Base-by-base conservation (phyloP, 495 filamentous ascomycete species). In the Cenococcum geophilum region DNA sequence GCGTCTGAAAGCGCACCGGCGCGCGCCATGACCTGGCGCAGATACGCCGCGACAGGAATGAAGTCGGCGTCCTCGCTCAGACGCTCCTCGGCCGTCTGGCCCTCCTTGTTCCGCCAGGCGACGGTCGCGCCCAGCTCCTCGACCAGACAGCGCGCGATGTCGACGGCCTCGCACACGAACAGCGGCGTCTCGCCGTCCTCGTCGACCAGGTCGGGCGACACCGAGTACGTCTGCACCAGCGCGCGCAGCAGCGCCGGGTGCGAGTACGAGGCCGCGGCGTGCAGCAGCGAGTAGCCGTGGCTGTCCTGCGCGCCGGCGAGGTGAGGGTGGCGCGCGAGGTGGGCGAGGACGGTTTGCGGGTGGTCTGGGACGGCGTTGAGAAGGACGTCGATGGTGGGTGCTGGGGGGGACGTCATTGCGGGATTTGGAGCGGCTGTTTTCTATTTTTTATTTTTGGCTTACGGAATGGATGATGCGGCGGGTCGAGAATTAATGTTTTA, bases 121-220 rank as follows among this genome's bases (percentile, higher is more conserved):
- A 81, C 73, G 66, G 92, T 83, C 34, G 88, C 83, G 1, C 83
- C 83, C 2, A 97, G 77, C 69, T 95, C 89, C 70, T 95, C 88
- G 5, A 97, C 81, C 11, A 96, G 76, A 32, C 83, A 80, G 62
- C 82, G 82, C 35, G 92, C 92, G 20, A 88, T 80, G 3, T 87
- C 85, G 34, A 89, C 78, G 0, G 79, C 85, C 70, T 98, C 93
- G 25, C 83, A 82, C 11, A 88, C 88, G 65, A 95, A 97, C 4
- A 98, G 79, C 20, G 92, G 87, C 8, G 92, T 96, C 73, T 98
- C 93, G 53, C 84, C 85, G 71, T 97, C 93, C 70, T 92, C 86
- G 67, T 97, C 93, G 55, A 79, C 78, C 45, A 97, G 74, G 69
- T 97, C 87, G 34, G 88, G 83, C 60, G 90, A 75, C 10, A 89